These are phyloP conservation scores for Cicer chorassanicum DNA, from an alignment of 306 rosid genomes.

Conservation along the genomic window DNA sequence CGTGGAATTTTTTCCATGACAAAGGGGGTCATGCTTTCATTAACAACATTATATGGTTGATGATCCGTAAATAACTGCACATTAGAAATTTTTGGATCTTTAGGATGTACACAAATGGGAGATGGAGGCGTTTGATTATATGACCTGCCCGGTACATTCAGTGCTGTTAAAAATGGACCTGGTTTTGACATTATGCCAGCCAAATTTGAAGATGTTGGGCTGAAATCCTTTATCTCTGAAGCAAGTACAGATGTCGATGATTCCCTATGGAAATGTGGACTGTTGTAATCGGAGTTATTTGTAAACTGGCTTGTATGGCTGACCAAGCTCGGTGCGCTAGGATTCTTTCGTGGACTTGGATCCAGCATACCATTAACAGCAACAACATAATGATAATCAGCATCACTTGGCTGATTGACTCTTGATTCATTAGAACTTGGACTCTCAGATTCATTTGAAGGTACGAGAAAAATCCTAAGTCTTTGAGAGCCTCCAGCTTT, in stretches of 20 bases:
- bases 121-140: constrained; percentile 60
- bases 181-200: constrained; percentile 52
- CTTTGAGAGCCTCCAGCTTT: constrained; percentile 76
- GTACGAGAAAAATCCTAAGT: constrained; percentile 78
- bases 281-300: constrained; percentile 58
- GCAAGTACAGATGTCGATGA: constrained; percentile 55
- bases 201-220: constrained; percentile 53
- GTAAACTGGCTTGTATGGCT: constrained; percentile 69
- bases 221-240: constrained; percentile 58
- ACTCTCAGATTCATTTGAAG: constrained; percentile 74
- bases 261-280: constrained; percentile 61
- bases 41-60: constrained; percentile 48
- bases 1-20: constrained; percentile 52
- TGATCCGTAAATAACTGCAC: constrained; percentile 51
- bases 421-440: constrained; percentile 64
- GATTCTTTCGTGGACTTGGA: constrained; percentile 60
- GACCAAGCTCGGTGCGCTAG: constrained; percentile 60
- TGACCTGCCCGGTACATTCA: constrained; percentile 57
- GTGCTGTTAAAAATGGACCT: constrained; percentile 55
- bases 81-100: constrained; percentile 56
- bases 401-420: constrained; percentile 57
- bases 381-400: constrained; percentile 71
- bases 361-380: constrained; percentile 83
- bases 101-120: constrained; percentile 49
- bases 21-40: constrained; percentile 56